A percentile compares a stretch with the other conserved stretches of the same genome.
Evolutionary conservation across 345 rosid genomes (phyloP).

Genomic region (Populus nigra): DNA sequence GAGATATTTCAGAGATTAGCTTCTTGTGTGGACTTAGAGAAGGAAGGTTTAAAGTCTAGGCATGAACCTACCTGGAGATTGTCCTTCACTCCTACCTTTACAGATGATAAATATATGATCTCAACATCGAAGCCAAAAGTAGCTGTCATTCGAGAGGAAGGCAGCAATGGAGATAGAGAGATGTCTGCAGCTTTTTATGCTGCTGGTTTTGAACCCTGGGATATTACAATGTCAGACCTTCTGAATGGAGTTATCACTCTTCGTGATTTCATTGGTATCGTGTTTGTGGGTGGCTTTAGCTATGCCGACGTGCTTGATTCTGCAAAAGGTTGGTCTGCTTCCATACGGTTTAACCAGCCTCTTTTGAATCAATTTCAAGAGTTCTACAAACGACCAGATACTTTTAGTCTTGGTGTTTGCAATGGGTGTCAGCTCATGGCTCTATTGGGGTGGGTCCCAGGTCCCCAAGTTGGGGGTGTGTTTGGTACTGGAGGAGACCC

Average conservation of each 20-base stretch:
- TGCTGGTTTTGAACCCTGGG: slow-evolving; percentile 97
- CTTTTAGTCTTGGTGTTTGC: slow-evolving; percentile 92
- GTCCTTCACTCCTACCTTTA: slow-evolving; percentile 66
- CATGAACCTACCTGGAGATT: slow-evolving; percentile 70
- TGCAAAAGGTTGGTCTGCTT: slow-evolving; percentile 98
- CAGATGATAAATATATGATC: slow-evolving; percentile 56
- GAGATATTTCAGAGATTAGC: slow-evolving; percentile 77
- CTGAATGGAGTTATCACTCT: slow-evolving; percentile 57
- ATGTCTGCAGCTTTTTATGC: slow-evolving; percentile 90
- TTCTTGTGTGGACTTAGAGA: slow-evolving; percentile 80
- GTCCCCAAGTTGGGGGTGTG: slow-evolving; percentile 84
- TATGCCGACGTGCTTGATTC: slow-evolving; percentile 94
- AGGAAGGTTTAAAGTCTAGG: slow-evolving; percentile 75
- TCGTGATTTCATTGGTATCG: slow-evolving; percentile 69
- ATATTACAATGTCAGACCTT: slow-evolving; percentile 87
- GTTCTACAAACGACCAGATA: slow-evolving; percentile 78
- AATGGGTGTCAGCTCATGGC: slow-evolving; percentile 98
- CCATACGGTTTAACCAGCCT: slow-evolving; percentile 75
- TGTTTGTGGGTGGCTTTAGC: slow-evolving; percentile 93
- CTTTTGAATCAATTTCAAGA: slow-evolving; percentile 76
- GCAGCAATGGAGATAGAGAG: slow-evolving; percentile 95
- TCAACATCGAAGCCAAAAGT: slow-evolving; percentile 72
- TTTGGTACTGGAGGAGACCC: slow-evolving; percentile 71
- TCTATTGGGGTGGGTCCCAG: slow-evolving; percentile 89
- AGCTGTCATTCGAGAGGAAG: slow-evolving; percentile 93